Evolutionary conservation across 2,329 filamentous ascomycete genomes (phyloP).

Genomic region (Xylariaceae sp.): DNA sequence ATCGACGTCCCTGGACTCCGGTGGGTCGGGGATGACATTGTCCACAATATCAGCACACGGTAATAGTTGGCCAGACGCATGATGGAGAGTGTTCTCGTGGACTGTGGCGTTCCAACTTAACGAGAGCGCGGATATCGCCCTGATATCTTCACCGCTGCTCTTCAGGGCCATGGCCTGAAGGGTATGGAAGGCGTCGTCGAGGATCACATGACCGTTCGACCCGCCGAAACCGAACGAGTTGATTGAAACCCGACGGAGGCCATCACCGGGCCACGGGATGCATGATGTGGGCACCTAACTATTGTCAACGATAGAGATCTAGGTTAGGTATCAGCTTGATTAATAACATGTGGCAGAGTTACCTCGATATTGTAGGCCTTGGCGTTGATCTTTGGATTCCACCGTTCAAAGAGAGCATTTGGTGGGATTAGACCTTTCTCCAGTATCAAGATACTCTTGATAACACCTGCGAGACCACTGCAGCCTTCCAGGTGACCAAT

Average conservation of each 20-base stretch:
- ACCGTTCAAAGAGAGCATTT: slow-evolving; percentile 25
- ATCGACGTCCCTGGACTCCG: no score
- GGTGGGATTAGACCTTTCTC: slow-evolving; percentile 29
- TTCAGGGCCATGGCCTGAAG: slow-evolving; percentile 13
- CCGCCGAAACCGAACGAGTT: slow-evolving; percentile 29
- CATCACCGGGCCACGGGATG: slow-evolving; percentile 28
- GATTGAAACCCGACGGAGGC: slow-evolving; percentile 28
- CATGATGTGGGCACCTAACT: slow-evolving; percentile 21
- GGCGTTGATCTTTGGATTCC: slow-evolving; percentile 24
- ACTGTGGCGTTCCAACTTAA: neutral
- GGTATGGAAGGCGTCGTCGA: slow-evolving; percentile 24
- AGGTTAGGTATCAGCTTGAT: no score
- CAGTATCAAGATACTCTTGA: slow-evolving; percentile 30
- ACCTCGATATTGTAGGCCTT: slow-evolving; percentile 21
- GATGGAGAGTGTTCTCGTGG: no score
- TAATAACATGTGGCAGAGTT: no score
- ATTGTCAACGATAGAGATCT: no score
- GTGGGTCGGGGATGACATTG: no score
- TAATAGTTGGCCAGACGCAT: no score
- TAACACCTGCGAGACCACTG: slow-evolving; percentile 26
- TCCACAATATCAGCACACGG: no score
- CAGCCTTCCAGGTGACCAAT: slow-evolving; percentile 26
- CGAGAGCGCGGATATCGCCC: no score
- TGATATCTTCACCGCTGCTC: slow-evolving; percentile 19
- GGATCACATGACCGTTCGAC: slow-evolving; percentile 23